Conservation (phyloP, 805 yeast genomes). For the Kuraishia hungarica region DNA sequence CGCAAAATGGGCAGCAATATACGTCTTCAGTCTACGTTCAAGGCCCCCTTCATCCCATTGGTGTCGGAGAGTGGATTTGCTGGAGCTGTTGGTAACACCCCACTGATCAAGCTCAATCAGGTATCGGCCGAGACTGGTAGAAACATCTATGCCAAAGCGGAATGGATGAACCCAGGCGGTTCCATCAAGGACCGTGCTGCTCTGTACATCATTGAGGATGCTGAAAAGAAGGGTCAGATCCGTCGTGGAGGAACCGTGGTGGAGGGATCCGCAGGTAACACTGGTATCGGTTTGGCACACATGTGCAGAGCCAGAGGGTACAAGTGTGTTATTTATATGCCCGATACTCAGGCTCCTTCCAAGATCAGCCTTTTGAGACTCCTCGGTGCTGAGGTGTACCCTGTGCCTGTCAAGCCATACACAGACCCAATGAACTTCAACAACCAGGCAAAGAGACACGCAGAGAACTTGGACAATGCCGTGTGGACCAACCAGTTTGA, state of each 20-base stretch:
- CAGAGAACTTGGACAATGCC: constrained; percentile 66
- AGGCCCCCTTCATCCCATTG: constrained; percentile 49
- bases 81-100: constrained; percentile 92
- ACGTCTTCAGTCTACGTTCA: not conserved
- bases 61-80: constrained; percentile 61
- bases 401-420: constrained; percentile 82
- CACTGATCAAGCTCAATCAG: constrained; percentile 54
- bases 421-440: constrained; percentile 80
- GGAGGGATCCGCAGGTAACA: constrained; percentile 93
- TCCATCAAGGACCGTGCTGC: constrained; percentile 92
- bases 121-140: constrained; percentile 55
- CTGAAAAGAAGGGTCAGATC: constrained; percentile 59
- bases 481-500: constrained; percentile 94
- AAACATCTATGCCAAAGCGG: constrained; percentile 84
- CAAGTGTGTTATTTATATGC: constrained; percentile 83
- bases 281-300: constrained; percentile 88
- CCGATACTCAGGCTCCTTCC: constrained; percentile 76
- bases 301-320: constrained; percentile 78
- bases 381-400: constrained; percentile 80
- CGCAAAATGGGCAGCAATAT: not conserved
- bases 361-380: constrained; percentile 68
- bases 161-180: constrained; percentile 91
- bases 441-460: constrained; percentile 81
- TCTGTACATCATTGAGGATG: constrained; percentile 64
- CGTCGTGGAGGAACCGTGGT: constrained; percentile 79